Percentiles rank a stretch among this genome's conserved stretches.
Evolutionary conservation across 2,329 filamentous ascomycete species (phyloP).

Genomic region (Alternaria triticina): DNA sequence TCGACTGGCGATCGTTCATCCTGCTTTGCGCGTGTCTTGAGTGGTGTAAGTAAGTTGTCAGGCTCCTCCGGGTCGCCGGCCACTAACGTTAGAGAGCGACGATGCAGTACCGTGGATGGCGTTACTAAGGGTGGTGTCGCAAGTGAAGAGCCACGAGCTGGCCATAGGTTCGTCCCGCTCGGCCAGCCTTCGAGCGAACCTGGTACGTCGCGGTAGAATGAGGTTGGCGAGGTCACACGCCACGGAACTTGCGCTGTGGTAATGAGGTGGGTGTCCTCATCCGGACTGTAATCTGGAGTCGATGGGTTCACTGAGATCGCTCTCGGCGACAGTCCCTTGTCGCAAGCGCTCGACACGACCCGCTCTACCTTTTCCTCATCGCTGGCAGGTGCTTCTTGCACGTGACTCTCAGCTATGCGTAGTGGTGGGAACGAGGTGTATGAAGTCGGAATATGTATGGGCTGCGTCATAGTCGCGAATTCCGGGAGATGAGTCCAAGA

Average conservation of each 20-base stretch:
- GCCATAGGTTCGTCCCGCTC: neutral
- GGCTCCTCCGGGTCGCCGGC: neutral
- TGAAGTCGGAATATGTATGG: neutral
- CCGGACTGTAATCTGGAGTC: neutral
- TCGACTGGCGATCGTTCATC: neutral
- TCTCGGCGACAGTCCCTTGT: neutral
- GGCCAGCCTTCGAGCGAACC: neutral
- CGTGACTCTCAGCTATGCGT: neutral
- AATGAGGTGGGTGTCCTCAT: neutral
- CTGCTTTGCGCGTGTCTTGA: accelerated
- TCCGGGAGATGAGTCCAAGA: neutral
- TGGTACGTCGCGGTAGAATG: neutral
- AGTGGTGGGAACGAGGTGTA: neutral
- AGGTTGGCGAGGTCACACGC: neutral
- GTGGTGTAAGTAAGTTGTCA: neutral
- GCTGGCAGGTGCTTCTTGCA: neutral
- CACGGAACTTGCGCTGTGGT: neutral
- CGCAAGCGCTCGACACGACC: neutral
- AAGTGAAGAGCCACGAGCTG: neutral
- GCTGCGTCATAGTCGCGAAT: neutral
- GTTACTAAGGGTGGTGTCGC: neutral
- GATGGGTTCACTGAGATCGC: neutral
- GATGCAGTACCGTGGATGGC: neutral
- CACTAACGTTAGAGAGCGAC: neutral
- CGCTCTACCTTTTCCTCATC: neutral